These are phyloP conservation scores for Ampelomyces quisqualis DNA, from an alignment of 2,329 filamentous ascomycete genomes.

Conservation along the genomic window DNA sequence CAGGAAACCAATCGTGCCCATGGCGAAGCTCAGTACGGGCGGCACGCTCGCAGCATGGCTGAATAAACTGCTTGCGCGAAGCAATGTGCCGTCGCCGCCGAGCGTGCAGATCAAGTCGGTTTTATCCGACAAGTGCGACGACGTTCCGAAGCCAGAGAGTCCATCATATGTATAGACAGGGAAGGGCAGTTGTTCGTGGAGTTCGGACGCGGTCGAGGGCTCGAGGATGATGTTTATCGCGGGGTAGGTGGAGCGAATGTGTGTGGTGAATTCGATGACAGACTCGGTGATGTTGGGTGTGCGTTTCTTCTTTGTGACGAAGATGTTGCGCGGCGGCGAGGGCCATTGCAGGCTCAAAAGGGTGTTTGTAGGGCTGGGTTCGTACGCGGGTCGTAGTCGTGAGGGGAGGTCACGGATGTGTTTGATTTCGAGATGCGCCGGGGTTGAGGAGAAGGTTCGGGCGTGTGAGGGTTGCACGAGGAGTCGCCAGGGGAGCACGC, in stretches of 20 bases:
- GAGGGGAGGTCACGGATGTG: slow-evolving; percentile 37
- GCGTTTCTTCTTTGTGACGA: slow-evolving; percentile 67
- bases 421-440: slow-evolving; percentile 24
- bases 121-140: slow-evolving; percentile 63
- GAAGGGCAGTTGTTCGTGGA: slow-evolving; percentile 71
- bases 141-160: slow-evolving; percentile 36
- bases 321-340: slow-evolving; percentile 65
- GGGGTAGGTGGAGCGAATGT: slow-evolving; percentile 78
- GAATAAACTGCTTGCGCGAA: slow-evolving; percentile 84
- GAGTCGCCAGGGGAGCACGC: slow-evolving; percentile 29
- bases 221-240: slow-evolving; percentile 82
- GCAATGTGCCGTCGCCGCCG: slow-evolving; percentile 88
- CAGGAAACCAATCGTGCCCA: slow-evolving; percentile 92
- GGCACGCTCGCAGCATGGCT: slow-evolving; percentile 79
- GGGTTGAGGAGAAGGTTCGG: slow-evolving; percentile 32
- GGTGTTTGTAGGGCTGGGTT: slow-evolving; percentile 60
- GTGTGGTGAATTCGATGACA: slow-evolving; percentile 61
- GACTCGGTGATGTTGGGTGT: slow-evolving; percentile 57
- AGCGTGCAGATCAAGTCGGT: slow-evolving; percentile 88
- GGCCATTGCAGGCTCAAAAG: slow-evolving; percentile 68
- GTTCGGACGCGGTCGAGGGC: slow-evolving; percentile 66
- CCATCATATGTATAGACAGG: slow-evolving; percentile 54
- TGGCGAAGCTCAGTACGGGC: slow-evolving; percentile 90
- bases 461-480: slow-evolving; percentile 9
- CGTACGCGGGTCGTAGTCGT: slow-evolving; percentile 38